phyloP scores from a whole-genome alignment of 495 filamentous ascomycete genomes.

The Podospora pseudocomata region DNA sequence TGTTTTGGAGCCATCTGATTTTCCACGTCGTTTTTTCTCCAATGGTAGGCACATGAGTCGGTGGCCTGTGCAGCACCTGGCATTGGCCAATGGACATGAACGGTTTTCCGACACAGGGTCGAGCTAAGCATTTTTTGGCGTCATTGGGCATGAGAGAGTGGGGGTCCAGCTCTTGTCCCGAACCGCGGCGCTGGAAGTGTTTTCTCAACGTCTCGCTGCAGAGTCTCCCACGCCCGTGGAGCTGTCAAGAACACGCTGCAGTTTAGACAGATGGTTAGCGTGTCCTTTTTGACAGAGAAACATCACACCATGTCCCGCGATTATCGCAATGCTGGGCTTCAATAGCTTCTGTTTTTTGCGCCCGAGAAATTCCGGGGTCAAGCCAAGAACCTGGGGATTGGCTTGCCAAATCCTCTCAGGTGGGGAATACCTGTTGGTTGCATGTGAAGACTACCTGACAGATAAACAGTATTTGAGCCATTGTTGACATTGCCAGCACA shows the following conservation, averaged over 20 bases:
- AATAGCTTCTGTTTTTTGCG: not conserved
- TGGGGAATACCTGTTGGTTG: not conserved
- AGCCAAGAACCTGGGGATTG: not conserved
- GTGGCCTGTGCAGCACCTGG: not conserved
- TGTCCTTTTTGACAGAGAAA: no score
- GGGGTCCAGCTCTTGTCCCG: not conserved
- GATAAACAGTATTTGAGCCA: not conserved
- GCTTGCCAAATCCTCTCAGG: not conserved
- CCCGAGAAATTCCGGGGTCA: not conserved
- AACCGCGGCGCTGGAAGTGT: not conserved
- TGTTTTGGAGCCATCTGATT: not conserved
- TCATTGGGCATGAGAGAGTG: not conserved
- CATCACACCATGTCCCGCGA: not conserved
- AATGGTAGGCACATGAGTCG: not conserved
- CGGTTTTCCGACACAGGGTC: not conserved
- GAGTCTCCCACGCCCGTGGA: not conserved
- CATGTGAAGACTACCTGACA: not conserved
- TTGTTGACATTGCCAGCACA: not conserved
- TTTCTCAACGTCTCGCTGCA: not conserved
- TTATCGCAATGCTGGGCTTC: not conserved
- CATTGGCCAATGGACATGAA: not conserved
- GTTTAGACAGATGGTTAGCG: not conserved
- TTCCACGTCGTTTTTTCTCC: not conserved
- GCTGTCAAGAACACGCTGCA: not conserved
- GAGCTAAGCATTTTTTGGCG: conserved; percentile 1